phyloP scores from a whole-genome alignment of 1,284 basidiomycete genomes.

The Ceratobasidium sp. region DNA sequence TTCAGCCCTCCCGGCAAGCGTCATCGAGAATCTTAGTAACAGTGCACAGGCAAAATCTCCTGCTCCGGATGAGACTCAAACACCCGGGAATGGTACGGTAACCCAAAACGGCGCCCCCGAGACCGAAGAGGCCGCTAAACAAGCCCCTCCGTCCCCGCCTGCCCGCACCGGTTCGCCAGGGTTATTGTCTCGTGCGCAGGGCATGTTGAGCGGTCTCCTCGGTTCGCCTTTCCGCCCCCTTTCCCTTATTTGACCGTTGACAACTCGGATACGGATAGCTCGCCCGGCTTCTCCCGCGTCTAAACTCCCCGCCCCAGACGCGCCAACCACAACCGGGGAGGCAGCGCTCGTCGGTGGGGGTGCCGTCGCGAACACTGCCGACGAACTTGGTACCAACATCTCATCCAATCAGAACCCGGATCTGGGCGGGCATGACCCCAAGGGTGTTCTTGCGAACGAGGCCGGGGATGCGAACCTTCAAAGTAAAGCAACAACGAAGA shows the following conservation, averaged over 20 bases:
- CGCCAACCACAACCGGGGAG: constrained; percentile 23
- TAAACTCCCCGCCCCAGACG: constrained; percentile 28
- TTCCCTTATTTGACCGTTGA: neutral
- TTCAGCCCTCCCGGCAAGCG: constrained; percentile 15
- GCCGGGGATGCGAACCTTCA: neutral
- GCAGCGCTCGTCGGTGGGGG: constrained; percentile 31
- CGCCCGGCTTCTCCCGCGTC: constrained; percentile 22
- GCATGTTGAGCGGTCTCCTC: constrained; percentile 27
- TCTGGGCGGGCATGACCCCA: constrained; percentile 35
- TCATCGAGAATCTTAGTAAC: constrained; percentile 18
- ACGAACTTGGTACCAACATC: constrained; percentile 12
- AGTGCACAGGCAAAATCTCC: neutral
- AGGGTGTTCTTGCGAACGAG: constrained; percentile 14
- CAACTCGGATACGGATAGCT: neutral
- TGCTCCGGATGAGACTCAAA: neutral
- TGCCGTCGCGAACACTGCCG: constrained; percentile 21
- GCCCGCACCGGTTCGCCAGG: constrained; percentile 19
- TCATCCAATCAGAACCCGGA: constrained; percentile 8
- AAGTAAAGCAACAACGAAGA: neutral
- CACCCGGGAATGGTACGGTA: neutral
- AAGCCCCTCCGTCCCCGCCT: constrained; percentile 18
- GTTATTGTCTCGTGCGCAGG: constrained; percentile 33
- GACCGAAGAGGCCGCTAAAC: neutral
- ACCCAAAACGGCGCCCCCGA: neutral
- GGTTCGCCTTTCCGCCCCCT: constrained; percentile 12